These are phyloP conservation scores for Aspergillus nomiae DNA, from an alignment of 2,329 filamentous ascomycete genomes.

Conservation along the genomic window DNA sequence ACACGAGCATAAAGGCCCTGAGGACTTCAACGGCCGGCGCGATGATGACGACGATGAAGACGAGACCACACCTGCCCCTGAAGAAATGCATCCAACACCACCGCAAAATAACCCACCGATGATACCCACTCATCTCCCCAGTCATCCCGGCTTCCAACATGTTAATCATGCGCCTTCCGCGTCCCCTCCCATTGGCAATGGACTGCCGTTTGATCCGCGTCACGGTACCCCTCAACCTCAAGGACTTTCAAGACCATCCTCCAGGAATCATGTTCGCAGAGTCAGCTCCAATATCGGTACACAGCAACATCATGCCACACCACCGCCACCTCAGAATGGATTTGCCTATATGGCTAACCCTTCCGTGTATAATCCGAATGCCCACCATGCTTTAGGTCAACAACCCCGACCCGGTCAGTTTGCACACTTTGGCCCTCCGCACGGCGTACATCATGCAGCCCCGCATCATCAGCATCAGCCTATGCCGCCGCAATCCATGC, in stretches of 20 bases:
- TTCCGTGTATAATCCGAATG: slow-evolving; percentile 76
- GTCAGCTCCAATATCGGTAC: slow-evolving; percentile 73
- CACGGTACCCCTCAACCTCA: slow-evolving; percentile 81
- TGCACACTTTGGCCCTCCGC: slow-evolving; percentile 44
- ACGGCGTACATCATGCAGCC: slow-evolving; percentile 32
- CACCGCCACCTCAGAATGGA: slow-evolving; percentile 62
- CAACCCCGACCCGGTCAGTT: slow-evolving; percentile 47
- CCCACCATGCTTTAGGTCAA: slow-evolving; percentile 50
- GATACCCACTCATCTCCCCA: slow-evolving; percentile 71
- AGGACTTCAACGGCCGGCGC: slow-evolving; percentile 81
- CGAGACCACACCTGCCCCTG: slow-evolving; percentile 71
- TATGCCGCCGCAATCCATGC: slow-evolving; percentile 27
- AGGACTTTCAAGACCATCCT: slow-evolving; percentile 73
- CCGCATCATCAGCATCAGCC: slow-evolving; percentile 30
- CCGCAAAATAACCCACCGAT: slow-evolving; percentile 56
- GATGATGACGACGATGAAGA: slow-evolving; percentile 78
- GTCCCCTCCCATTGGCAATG: slow-evolving; percentile 84
- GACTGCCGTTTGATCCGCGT: slow-evolving; percentile 69
- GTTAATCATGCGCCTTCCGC: slow-evolving; percentile 83
- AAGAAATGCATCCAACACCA: slow-evolving; percentile 58
- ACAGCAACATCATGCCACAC: slow-evolving; percentile 64
- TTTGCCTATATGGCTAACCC: slow-evolving; percentile 86
- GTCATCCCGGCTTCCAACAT: slow-evolving; percentile 71
- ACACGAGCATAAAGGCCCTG: slow-evolving; percentile 94
- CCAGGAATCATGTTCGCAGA: slow-evolving; percentile 76